These are phyloP conservation scores for Serendipita sp. DNA, from an alignment of 768 basidiomycete species.

Conservation along the genomic window DNA sequence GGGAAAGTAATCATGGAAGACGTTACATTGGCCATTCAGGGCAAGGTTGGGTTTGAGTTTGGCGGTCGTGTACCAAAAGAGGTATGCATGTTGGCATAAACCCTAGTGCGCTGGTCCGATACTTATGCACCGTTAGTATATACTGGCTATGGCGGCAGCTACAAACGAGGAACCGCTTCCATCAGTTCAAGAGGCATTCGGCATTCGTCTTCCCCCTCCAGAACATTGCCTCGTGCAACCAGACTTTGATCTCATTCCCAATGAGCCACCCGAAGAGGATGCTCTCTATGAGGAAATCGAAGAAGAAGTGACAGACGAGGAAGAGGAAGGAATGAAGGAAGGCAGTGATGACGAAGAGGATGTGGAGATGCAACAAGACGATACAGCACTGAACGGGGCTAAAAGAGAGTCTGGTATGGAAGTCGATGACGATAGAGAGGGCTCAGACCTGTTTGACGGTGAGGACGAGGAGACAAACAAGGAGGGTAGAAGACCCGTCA, in stretches of 20 bases:
- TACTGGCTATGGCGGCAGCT: constrained; percentile 64
- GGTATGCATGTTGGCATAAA: constrained; percentile 27
- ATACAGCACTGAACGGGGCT: constrained; percentile 19
- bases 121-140: constrained; percentile 32
- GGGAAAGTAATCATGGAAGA: constrained; percentile 78
- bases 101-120: background rate
- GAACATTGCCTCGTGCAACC: constrained; percentile 58
- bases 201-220: constrained; percentile 57
- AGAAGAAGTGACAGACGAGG: constrained; percentile 57
- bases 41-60: constrained; percentile 85
- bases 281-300: constrained; percentile 66
- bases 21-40: constrained; percentile 64
- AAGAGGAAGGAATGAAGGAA: constrained; percentile 44
- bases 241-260: constrained; percentile 77
- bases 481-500: constrained; percentile 52
- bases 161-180: constrained; percentile 70
- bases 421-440: constrained; percentile 57
- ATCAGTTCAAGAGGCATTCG: constrained; percentile 75
- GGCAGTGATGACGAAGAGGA: constrained; percentile 42
- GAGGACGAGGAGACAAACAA: constrained; percentile 51
- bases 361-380: constrained; percentile 26
- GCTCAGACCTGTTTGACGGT: constrained; percentile 43
- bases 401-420: constrained; percentile 50
- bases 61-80: constrained; percentile 81
- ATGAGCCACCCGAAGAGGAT: constrained; percentile 63